Evolutionary conservation across 495 filamentous ascomycete genomes (phyloP), one percentile per base, ranked within the genome.

Genomic region (Diplogelasinospora grovesii): DNA sequence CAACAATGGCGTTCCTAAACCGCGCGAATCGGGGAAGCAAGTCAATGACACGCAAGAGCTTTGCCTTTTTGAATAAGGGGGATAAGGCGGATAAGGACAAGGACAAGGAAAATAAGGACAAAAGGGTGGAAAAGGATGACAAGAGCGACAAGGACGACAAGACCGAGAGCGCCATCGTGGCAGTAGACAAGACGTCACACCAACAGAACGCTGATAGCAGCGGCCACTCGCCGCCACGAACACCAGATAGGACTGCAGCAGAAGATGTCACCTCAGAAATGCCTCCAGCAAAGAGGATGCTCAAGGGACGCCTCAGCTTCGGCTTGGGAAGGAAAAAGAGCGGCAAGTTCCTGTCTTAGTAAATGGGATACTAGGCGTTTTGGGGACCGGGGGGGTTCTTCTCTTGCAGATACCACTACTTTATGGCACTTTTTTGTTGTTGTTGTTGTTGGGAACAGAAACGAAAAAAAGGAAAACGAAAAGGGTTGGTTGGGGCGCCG

Each of bases 311-410:
- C 41, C 78, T 82, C 48, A 78, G 66, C 45, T 75, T 75, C 41
- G 64, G 73, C 39, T 48, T 82, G 35, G 74, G 77, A 13, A 63
- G 69, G 46, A 82, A 80, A 62, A 82, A 79, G 66, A 76, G 71
- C 51, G 60, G 58, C 25, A 54, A 59, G 41, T 56, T 72, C 43
- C 54, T 59, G 53, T 59, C 56, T 20, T 65, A 48, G 37, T 32
- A 24, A 21, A n/a, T n/a, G n/a, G n/a, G n/a, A n/a, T n/a, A n/a
- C n/a, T n/a, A n/a, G n/a, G n/a, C n/a, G n/a, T n/a, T n/a, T n/a
- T n/a, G n/a, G n/a, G n/a, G n/a, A n/a, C n/a, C n/a, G n/a, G n/a
- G n/a, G n/a, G n/a, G n/a, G n/a, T n/a, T n/a, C n/a, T n/a, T n/a
- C n/a, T n/a, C n/a, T n/a, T n/a, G n/a, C n/a, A n/a, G n/a, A n/a